These are phyloP conservation scores for Mycena chlorophos DNA, from an alignment of 768 basidiomycete genomes.

Conservation along the genomic window DNA sequence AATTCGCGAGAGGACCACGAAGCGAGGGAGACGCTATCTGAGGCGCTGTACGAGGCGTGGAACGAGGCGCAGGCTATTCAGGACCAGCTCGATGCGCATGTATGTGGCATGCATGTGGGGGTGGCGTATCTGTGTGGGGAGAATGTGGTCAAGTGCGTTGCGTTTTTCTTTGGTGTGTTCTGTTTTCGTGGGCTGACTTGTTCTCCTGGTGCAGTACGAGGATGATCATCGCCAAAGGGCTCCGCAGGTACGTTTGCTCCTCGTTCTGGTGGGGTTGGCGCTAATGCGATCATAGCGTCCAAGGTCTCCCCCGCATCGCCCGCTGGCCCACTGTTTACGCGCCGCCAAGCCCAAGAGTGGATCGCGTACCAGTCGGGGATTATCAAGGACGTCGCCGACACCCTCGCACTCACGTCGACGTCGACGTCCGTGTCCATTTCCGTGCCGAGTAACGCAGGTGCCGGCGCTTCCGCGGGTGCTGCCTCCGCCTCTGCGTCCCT, in stretches of 20 bases:
- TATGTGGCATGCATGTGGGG: slow-evolving; percentile 49
- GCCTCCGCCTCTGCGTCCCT: not conserved
- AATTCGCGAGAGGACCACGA: slow-evolving; percentile 27
- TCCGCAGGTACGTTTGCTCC: slow-evolving; percentile 43
- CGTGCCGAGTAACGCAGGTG: too few species aligned
- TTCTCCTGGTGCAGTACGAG: slow-evolving; percentile 36
- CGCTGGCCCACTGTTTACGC: slow-evolving; percentile 14
- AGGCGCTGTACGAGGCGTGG: slow-evolving; percentile 49
- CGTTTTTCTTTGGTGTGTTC: slow-evolving; percentile 6
- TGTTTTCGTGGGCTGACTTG: not conserved
- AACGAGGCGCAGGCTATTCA: slow-evolving; percentile 47
- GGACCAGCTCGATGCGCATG: slow-evolving; percentile 48
- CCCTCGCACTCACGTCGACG: not conserved
- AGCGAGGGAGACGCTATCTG: slow-evolving; percentile 41
- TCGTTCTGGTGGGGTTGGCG: not conserved
- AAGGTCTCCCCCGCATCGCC: slow-evolving; percentile 10
- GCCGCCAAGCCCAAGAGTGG: slow-evolving; percentile 19
- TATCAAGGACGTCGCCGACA: not conserved
- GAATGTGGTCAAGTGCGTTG: slow-evolving; percentile 50
- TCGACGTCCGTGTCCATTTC: not conserved
- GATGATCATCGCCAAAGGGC: slow-evolving; percentile 45
- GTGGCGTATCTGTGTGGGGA: slow-evolving; percentile 50
- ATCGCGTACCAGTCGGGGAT: not conserved
- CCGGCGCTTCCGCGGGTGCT: too few species aligned
- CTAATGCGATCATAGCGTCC: slow-evolving; percentile 6